phyloP scores from a whole-genome alignment of 306 rosid genomes.

The Cicer judaicum region DNA sequence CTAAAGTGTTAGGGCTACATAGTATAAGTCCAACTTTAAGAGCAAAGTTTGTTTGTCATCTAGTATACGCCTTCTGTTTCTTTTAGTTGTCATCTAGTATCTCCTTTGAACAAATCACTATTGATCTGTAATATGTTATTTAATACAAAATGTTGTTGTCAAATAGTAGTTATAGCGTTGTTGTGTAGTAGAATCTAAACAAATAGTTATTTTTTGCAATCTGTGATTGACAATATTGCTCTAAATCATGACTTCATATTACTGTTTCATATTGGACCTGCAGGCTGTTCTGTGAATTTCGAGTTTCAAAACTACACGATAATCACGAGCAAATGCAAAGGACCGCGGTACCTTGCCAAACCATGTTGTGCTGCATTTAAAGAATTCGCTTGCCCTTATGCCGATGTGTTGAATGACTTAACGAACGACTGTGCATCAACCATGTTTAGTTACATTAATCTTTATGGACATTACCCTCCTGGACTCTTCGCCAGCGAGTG shows the following conservation, averaged over 20 bases:
- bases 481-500: constrained; percentile 90
- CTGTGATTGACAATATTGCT: neutral
- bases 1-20: too few relatives aligned
- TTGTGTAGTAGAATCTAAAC: too few relatives aligned
- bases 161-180: too few relatives aligned
- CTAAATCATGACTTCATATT: constrained; percentile 26
- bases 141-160: too few relatives aligned
- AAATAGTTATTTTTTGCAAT: too few relatives aligned
- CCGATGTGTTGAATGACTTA: constrained; percentile 65
- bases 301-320: constrained; percentile 84
- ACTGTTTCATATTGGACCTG: constrained; percentile 41
- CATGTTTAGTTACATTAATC: constrained; percentile 96
- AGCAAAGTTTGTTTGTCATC: neutral
- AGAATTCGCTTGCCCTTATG: constrained; percentile 88
- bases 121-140: too few relatives aligned
- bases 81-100: neutral
- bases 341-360: constrained; percentile 67
- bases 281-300: constrained; percentile 92
- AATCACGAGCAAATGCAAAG: constrained; percentile 91
- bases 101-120: too few relatives aligned
- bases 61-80: constrained; percentile 11
- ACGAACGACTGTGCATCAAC: constrained; percentile 84
- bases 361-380: constrained; percentile 67
- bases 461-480: constrained; percentile 89
- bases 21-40: too few relatives aligned